Conservation (phyloP, 148 eudicot genomes). For the Pharnaceum exiguum region DNA sequence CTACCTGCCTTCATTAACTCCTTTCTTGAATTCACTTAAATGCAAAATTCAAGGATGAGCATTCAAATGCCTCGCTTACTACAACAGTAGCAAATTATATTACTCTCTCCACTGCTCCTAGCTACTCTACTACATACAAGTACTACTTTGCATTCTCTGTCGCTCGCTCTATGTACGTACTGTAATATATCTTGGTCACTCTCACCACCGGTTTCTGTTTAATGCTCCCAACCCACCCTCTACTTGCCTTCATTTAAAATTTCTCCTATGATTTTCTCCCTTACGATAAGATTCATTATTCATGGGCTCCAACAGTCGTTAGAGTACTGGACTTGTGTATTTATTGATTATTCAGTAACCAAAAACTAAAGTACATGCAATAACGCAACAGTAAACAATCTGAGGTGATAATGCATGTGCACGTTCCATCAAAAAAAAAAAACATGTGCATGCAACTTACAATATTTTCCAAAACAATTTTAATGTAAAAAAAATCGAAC, state of each 20-base stretch:
- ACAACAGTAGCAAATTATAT: constrained; percentile 17
- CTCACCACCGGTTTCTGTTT: constrained; percentile 33
- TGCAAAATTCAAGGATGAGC: constrained; percentile 64
- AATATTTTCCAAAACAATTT: too few relatives aligned
- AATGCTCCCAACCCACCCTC: constrained; percentile 42
- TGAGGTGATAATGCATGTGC: too few relatives aligned
- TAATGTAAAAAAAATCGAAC: too few relatives aligned
- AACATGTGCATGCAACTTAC: too few relatives aligned
- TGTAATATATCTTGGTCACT: too few relatives aligned
- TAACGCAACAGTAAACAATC: too few relatives aligned
- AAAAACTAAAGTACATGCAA: too few relatives aligned
- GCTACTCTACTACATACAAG: background rate
- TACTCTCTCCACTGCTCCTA: background rate
- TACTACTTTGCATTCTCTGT: background rate
- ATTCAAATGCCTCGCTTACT: constrained; percentile 53
- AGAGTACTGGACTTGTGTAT: too few relatives aligned
- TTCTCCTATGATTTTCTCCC: background rate
- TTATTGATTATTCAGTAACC: too few relatives aligned
- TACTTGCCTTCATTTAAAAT: constrained; percentile 25
- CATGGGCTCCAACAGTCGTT: too few relatives aligned
- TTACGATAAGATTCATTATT: too few relatives aligned
- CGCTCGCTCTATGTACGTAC: background rate
- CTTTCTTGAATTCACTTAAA: constrained; percentile 51
- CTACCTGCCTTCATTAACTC: constrained; percentile 56
- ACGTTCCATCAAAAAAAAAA: too few relatives aligned